These are phyloP conservation scores for Alloteropsis angusta DNA, from an alignment of 202 grass and related monocot genomes.

Conservation along the genomic window DNA sequence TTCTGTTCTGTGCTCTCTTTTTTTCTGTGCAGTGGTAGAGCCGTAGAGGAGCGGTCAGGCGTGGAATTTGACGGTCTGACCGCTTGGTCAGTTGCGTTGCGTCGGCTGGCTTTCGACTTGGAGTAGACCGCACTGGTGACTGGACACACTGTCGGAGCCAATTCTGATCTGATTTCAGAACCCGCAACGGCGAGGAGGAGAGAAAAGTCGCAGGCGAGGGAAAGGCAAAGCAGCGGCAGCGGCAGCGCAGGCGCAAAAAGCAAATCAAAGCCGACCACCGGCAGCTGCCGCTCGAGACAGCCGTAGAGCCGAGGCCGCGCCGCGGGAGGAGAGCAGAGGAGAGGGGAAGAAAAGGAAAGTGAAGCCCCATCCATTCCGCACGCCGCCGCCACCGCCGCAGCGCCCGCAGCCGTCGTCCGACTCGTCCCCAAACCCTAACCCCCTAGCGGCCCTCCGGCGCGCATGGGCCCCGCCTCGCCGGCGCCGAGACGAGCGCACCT, in stretches of 20 bases:
- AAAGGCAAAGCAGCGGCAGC: neutral
- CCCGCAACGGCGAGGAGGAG: neutral
- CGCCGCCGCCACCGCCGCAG: neutral
- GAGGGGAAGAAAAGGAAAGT: neutral
- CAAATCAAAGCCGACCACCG: constrained; percentile 11
- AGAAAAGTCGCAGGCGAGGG: neutral
- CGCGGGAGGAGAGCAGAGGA: neutral
- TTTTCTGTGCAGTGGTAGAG: too few relatives aligned
- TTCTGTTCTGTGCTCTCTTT: neutral
- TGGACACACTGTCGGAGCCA: neutral
- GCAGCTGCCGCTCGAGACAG: neutral
- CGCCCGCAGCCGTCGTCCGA: too few relatives aligned
- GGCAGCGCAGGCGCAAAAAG: constrained; percentile 12
- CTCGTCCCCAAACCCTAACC: constrained; percentile 21
- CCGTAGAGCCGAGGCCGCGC: neutral
- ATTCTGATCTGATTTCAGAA: neutral
- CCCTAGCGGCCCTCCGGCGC: neutral
- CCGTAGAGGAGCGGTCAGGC: neutral
- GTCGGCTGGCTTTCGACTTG: neutral
- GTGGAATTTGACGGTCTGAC: constrained; percentile 2
- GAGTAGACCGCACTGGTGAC: neutral
- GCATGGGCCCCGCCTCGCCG: constrained; percentile 29
- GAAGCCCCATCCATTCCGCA: neutral
- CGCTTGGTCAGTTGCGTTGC: neutral
- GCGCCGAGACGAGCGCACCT: constrained; percentile 2